Conservation (phyloP, 371 early-diverging fungal species). For the Fennellomyces sp. region DNA sequence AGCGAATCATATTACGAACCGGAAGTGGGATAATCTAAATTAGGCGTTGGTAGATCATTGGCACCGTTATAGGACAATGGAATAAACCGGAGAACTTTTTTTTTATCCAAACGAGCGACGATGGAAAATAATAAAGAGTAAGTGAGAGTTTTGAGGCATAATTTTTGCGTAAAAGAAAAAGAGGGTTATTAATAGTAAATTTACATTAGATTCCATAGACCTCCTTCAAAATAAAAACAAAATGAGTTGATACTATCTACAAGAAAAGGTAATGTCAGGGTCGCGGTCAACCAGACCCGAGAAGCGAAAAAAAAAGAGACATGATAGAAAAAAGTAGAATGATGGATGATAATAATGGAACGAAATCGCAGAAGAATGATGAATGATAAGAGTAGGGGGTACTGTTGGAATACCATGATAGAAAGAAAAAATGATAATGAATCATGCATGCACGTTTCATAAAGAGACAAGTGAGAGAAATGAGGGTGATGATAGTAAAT, state of each 20-base stretch:
- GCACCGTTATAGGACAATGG: neutral
- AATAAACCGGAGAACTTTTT: neutral
- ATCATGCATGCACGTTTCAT: conserved; percentile 9
- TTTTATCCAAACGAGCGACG: neutral
- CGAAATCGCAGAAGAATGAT: neutral
- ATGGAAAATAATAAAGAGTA: neutral
- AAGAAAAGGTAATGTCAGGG: neutral
- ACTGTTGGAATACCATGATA: neutral
- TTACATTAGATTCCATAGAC: conserved; percentile 5
- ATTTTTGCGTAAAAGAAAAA: neutral
- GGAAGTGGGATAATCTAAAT: neutral
- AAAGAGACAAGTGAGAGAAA: neutral
- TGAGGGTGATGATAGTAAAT: neutral
- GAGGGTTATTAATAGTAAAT: neutral
- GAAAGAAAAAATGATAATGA: neutral
- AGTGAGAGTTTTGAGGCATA: neutral
- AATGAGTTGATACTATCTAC: conserved; percentile 2
- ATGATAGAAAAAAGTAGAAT: neutral
- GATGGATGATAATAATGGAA: neutral
- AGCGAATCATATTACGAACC: neutral
- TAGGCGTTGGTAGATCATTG: neutral
- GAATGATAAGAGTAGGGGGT: conserved; percentile 2
- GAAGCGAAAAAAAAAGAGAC: neutral
- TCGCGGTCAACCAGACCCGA: neutral
- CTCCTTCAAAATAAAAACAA: neutral